Conservation (phyloP, 2,329 filamentous ascomycete genomes). For the Trichoderma koningiopsis region DNA sequence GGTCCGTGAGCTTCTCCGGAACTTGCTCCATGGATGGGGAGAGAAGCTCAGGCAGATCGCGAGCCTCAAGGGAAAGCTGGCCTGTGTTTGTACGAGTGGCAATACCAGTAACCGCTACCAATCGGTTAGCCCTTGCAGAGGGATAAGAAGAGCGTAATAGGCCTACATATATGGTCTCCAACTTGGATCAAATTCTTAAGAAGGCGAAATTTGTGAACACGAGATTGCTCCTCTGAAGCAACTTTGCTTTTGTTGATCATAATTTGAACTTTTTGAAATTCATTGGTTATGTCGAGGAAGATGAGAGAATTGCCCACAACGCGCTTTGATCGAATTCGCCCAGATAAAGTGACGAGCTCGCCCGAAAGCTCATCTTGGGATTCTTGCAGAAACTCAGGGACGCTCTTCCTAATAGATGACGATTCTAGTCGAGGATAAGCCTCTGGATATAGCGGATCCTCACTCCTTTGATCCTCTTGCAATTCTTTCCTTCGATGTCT, state of each 20-base stretch:
- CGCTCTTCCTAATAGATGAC: constrained; percentile 34
- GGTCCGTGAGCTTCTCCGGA: constrained; percentile 69
- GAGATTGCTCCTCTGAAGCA: constrained; percentile 39
- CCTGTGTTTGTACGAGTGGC: constrained; percentile 71
- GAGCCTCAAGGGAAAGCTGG: constrained; percentile 73
- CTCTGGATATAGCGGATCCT: constrained; percentile 41
- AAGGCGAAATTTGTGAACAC: constrained; percentile 53
- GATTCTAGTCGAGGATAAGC: constrained; percentile 41
- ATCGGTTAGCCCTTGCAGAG: constrained; percentile 31
- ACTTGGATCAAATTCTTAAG: constrained; percentile 69
- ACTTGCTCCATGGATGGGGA: constrained; percentile 79
- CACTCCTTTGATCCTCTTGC: constrained; percentile 37
- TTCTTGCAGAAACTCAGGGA: constrained; percentile 40
- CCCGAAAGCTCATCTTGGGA: constrained; percentile 33
- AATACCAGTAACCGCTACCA: constrained; percentile 67
- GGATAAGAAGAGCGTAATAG: constrained; percentile 32
- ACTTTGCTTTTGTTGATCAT: constrained; percentile 68
- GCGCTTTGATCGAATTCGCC: constrained; percentile 74
- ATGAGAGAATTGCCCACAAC: constrained; percentile 74
- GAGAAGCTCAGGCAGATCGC: constrained; percentile 68
- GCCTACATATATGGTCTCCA: constrained; percentile 82
- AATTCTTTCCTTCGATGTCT: constrained; percentile 40
- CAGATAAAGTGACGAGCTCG: constrained; percentile 44
- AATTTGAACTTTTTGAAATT: constrained; percentile 72
- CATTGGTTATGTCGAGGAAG: constrained; percentile 79